Evolutionary conservation across 2,329 filamentous ascomycete species (phyloP), one percentile per base, ranked within the genome.

Genomic region (Aspergillus sp.): DNA sequence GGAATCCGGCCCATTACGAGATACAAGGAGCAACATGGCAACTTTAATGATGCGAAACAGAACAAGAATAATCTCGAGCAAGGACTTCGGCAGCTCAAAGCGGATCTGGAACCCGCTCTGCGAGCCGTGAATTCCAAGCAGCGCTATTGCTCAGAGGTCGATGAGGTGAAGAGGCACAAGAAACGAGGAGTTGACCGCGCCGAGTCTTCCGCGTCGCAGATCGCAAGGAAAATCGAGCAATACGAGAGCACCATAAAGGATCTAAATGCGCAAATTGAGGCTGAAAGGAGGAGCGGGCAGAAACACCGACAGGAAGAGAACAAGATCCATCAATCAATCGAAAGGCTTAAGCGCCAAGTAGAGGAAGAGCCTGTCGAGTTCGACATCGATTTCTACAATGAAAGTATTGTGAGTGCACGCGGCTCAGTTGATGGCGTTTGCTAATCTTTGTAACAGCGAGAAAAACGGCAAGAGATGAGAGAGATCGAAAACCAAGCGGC

Each of bases 51-150:
- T 6, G 64, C 75, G 5, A 91, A 75, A 47, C 51, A 62, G 2
- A 64, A 63, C 10, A 74, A 67, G 43, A 70, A 70, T 33, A 58
- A 59, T 0, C 75, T 81, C 0, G 62, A 71, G 34, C 57, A 55
- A 15, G 75, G 80, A 25, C 59, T 86, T 4, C 63, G 66, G 25
- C 61, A 68, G 5, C 65, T 94, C 3, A 66, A 84, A 49, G 53
- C 66, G 2, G 66, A 75, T 33, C 57, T 76, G 12, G 77, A 75
- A 5, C 91, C 91, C 4, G 75, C 79, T 1, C 56, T 93, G 29
- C 60, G 72, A 44, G 79, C 79, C 2, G 74, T 86, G 27, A 76
- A 78, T 34, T 61, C 64, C 3, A 94, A 93, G 54, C 62, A 83
- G 42, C 59, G 62, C 1, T 95, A 96, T 35, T 45, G 39, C 27